These are phyloP conservation scores for Leccinum pachyderme DNA, from an alignment of 1,284 basidiomycete genomes.

Conservation along the genomic window DNA sequence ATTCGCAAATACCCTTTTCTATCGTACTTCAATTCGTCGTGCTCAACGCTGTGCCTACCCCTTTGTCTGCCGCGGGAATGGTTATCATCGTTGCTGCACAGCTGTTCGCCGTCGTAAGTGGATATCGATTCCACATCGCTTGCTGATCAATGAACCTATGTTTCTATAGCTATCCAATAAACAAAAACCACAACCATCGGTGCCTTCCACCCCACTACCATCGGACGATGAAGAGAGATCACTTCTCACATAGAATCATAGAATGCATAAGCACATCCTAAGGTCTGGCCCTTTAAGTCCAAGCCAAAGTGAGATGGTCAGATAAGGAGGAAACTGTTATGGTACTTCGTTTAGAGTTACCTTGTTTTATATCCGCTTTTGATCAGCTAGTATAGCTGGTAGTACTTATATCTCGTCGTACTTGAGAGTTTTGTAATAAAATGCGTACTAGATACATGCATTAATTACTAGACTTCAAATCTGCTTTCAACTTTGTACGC, in stretches of 20 bases:
- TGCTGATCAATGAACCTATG: not conserved
- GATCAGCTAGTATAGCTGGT: no score
- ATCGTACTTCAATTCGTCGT: constrained; percentile 11
- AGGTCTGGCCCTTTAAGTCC: not conserved
- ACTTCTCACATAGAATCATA: not conserved
- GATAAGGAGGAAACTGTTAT: not conserved
- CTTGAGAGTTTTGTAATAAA: not conserved
- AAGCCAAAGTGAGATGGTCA: not conserved
- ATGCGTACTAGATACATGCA: not conserved
- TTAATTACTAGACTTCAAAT: no score
- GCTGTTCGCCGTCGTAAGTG: constrained; percentile 14
- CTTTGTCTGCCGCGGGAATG: constrained; percentile 12
- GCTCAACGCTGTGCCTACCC: constrained; percentile 16
- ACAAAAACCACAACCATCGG: not conserved
- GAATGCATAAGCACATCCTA: not conserved
- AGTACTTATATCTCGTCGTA: not conserved
- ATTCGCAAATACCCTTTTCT: constrained; percentile 20
- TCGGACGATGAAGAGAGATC: constrained; percentile 6
- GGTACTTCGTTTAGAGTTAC: not conserved
- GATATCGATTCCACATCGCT: not conserved
- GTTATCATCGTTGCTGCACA: constrained; percentile 15
- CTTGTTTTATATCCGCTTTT: not conserved
- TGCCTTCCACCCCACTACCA: not conserved
- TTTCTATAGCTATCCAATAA: constrained; percentile 8
- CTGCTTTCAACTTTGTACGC: no score